These are phyloP conservation scores for Aspergillus steynii DNA, from an alignment of 495 filamentous ascomycete genomes.

Conservation along the genomic window DNA sequence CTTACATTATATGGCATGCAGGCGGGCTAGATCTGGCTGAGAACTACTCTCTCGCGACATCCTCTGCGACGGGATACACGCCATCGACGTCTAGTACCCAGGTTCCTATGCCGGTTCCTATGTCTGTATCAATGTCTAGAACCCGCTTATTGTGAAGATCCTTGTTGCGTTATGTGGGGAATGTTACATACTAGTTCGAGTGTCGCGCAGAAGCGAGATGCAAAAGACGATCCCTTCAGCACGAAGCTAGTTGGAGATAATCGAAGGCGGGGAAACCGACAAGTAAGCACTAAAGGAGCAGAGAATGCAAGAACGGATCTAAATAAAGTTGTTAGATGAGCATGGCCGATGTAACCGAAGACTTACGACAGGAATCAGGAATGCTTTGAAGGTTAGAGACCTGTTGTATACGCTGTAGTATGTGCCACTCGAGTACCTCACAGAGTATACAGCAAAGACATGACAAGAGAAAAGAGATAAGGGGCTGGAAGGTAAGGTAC, in stretches of 20 bases:
- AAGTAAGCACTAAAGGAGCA: not conserved
- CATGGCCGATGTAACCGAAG: not conserved
- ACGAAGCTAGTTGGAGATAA: not conserved
- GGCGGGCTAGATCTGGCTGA: slow-evolving; percentile 50
- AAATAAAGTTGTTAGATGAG: not conserved
- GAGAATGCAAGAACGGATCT: not conserved
- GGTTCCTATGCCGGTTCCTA: slow-evolving; percentile 29
- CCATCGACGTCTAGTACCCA: slow-evolving; percentile 44
- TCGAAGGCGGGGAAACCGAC: not conserved
- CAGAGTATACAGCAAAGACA: too few species aligned
- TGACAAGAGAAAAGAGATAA: too few species aligned
- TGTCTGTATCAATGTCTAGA: slow-evolving; percentile 22
- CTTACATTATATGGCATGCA: slow-evolving; percentile 37
- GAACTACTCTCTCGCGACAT: slow-evolving; percentile 38
- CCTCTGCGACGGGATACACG: slow-evolving; percentile 17
- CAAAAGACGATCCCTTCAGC: not conserved
- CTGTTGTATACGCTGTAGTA: too few species aligned
- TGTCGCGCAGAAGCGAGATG: not conserved
- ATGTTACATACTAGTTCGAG: too few species aligned
- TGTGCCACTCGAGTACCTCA: too few species aligned
- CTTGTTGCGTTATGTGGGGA: too few species aligned
- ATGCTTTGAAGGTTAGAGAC: too few species aligned
- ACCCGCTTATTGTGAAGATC: too few species aligned
- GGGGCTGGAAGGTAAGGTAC: too few species aligned
- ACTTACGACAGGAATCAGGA: not conserved